phyloP scores from a whole-genome alignment of 306 rosid genomes.

The Lathyrus aphaca region DNA sequence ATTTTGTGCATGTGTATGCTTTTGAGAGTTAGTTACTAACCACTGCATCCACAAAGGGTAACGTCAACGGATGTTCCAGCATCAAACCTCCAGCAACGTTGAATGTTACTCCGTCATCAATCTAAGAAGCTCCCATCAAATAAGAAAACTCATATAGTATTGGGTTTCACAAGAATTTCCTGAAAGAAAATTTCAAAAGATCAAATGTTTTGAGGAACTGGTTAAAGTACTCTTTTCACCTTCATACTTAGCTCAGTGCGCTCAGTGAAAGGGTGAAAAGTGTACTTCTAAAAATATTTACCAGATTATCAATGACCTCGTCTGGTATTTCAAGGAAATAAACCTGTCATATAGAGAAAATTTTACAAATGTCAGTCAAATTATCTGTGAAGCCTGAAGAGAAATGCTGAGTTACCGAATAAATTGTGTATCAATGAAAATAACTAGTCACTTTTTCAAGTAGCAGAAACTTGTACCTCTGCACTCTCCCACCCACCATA shows the following conservation, averaged over 20 bases:
- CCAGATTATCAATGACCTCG: constrained; percentile 78
- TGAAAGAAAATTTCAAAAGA: constrained; percentile 35
- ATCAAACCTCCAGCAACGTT: constrained; percentile 89
- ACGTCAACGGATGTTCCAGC: constrained; percentile 89
- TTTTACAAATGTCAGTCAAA: constrained; percentile 33
- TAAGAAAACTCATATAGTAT: constrained; percentile 52
- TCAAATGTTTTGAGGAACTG: constrained; percentile 45
- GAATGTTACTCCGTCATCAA: constrained; percentile 76
- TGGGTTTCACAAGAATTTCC: constrained; percentile 41
- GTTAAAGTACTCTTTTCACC: constrained; percentile 60
- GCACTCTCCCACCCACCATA: constrained; percentile 81
- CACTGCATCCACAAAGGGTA: constrained; percentile 87
- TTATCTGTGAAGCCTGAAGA: constrained; percentile 6
- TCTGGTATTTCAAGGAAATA: constrained; percentile 85
- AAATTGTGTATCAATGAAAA: constrained; percentile 18
- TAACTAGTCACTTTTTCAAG: constrained; percentile 14
- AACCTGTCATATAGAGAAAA: constrained; percentile 57
- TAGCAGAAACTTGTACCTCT: constrained; percentile 62
- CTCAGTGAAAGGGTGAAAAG: constrained; percentile 58
- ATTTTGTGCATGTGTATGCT: constrained; percentile 23
- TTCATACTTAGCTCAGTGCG: constrained; percentile 46
- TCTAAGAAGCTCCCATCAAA: constrained; percentile 64
- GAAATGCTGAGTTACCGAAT: constrained; percentile 19
- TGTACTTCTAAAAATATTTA: constrained; percentile 51
- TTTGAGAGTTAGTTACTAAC: constrained; percentile 50